Evolutionary conservation across 768 basidiomycete genomes (phyloP), one percentile per base, ranked within the genome.

Genomic region (Boletus rufocinnamomeus): DNA sequence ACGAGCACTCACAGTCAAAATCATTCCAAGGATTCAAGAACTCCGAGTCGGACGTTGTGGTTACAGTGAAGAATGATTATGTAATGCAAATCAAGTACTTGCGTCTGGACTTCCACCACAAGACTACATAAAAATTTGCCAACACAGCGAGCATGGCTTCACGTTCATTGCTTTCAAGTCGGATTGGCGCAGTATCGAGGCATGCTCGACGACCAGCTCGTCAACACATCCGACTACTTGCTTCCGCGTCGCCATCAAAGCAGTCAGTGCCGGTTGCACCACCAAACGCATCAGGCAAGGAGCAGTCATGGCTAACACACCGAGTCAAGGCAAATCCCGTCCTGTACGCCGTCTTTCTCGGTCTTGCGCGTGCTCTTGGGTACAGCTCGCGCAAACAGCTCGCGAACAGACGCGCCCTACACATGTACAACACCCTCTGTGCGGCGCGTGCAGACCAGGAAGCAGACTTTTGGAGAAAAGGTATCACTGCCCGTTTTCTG

Each of bases 321-420:
- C 73, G 76, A 65, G 76, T 88, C 51, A 77, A 81, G 63, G 65
- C 76, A 23, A 85, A 82, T 16, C 84, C 85, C 0, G 58, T 68
- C 21, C 75, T 82, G 1, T 76, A 74, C 63, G 72, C 71, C 30
- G 57, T 78, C 23, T 84, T 89, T 64, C 58, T 84, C 14, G 69
- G 69, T 0, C n/a, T 85, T 47, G 80, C 82, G 13, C 76, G 74
- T 45, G 54, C 77, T 8, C 73, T 88, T 11, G 88, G 88, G 4
- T 89, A 88, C 59, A 79, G 81, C 6, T 84, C 79, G 60, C 75
- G 82, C 0, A 84, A 80, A 61, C 87, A 90, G 61, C 62, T 84
- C 4, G 85, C 87, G 1, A 87, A 81, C 23, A 66, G 82, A 50
- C 76, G 86, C n/a, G 77, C 85, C 4, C 80, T 85, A 41, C 73